Evolutionary conservation across 192 early-diverging fungal species (phyloP).

Genomic region (Coemansia sp.): DNA sequence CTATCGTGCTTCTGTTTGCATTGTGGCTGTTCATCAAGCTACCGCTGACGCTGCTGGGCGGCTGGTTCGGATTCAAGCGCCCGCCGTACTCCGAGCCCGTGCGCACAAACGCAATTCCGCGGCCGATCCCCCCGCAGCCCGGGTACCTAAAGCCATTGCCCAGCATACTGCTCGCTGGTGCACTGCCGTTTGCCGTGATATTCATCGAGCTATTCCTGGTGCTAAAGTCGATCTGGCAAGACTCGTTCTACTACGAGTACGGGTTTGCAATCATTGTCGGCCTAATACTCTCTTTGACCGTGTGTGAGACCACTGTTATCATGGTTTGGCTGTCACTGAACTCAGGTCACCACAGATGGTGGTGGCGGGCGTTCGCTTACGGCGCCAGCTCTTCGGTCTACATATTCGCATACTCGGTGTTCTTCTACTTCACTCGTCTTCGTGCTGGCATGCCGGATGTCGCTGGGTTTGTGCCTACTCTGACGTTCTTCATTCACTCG

Average conservation of each 20-base stretch:
- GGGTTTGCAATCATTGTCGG: conserved; percentile 63
- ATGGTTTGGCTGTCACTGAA: conserved; percentile 72
- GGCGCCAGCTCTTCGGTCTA: conserved; percentile 76
- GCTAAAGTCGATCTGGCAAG: conserved; percentile 71
- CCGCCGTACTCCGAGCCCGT: conserved; percentile 83
- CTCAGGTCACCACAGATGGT: conserved; percentile 81
- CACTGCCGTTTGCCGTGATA: conserved; percentile 72
- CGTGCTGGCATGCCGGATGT: conserved; percentile 57
- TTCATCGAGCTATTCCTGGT: conserved; percentile 78
- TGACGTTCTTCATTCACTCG: conserved; percentile 78
- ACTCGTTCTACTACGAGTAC: conserved; percentile 69
- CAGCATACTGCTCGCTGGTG: conserved; percentile 67
- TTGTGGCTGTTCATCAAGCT: conserved; percentile 84
- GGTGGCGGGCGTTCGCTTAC: conserved; percentile 90
- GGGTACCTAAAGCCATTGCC: conserved; percentile 66
- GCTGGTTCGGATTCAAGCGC: conserved; percentile 83
- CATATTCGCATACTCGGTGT: conserved; percentile 79
- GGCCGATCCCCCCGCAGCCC: conserved; percentile 84
- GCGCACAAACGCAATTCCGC: conserved; percentile 89
- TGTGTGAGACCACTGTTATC: conserved; percentile 69
- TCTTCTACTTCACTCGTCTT: conserved; percentile 73
- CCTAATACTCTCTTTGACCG: conserved; percentile 61
- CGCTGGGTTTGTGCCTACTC: conserved; percentile 64
- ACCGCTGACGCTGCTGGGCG: conserved; percentile 82
- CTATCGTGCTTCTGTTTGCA: conserved; percentile 74